A percentile compares a stretch with the other conserved stretches of the same genome.
phyloP scores from a whole-genome alignment of 352 stramenopile genomes.

The Pythium biforme region DNA sequence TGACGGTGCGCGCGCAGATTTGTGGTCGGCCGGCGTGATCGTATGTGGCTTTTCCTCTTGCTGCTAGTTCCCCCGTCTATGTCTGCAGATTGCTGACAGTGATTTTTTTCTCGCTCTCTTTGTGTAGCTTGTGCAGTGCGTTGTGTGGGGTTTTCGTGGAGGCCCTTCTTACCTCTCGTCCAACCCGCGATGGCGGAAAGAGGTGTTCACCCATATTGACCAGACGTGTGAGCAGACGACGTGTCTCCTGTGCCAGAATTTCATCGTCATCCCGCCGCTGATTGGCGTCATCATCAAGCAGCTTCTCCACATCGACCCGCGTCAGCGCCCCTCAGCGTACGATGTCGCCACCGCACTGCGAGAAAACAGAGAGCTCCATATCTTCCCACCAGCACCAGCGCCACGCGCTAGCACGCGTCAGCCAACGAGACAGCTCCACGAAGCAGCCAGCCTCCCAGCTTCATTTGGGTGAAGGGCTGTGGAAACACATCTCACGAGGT shows the following conservation, averaged over 20 bases:
- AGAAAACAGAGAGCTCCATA: constrained; percentile 55
- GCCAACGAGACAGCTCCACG: constrained; percentile 18
- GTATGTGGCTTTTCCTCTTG: constrained; percentile 46
- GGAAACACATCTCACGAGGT: not conserved
- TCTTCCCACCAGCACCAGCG: constrained; percentile 39
- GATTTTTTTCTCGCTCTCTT: constrained; percentile 9
- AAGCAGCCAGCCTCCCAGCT: constrained; percentile 22
- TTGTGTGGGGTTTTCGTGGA: constrained; percentile 78
- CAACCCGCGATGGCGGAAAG: constrained; percentile 57
- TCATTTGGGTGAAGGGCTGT: constrained; percentile 20
- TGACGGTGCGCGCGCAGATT: constrained; percentile 64
- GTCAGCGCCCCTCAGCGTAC: constrained; percentile 62
- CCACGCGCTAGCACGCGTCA: constrained; percentile 9
- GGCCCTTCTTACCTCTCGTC: constrained; percentile 60
- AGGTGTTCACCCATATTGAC: constrained; percentile 80
- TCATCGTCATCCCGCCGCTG: constrained; percentile 75
- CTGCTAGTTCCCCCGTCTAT: not conserved
- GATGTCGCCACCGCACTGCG: constrained; percentile 69
- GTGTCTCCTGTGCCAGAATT: constrained; percentile 77
- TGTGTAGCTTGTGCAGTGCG: constrained; percentile 68
- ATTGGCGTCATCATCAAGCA: constrained; percentile 77
- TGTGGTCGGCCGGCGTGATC: constrained; percentile 81
- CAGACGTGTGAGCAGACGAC: constrained; percentile 46
- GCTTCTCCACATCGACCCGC: constrained; percentile 69
- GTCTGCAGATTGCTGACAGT: not conserved